Conservation (phyloP, 345 rosid genomes). For the Firmiana major region DNA sequence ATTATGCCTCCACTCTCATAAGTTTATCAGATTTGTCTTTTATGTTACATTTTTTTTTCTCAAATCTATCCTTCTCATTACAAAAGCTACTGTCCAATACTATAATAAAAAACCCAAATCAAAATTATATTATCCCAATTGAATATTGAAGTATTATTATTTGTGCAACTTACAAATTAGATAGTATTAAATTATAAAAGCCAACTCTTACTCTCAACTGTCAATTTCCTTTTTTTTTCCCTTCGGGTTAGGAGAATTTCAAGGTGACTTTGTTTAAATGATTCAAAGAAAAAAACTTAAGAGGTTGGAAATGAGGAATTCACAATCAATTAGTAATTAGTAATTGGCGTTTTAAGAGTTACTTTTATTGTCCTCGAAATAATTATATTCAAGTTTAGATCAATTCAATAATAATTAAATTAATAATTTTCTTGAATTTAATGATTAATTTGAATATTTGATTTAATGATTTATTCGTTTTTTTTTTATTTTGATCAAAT, state of each 20-base stretch:
- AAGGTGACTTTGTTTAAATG: no score
- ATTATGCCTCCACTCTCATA: not conserved
- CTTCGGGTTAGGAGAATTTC: not conserved
- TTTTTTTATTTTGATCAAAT: no score
- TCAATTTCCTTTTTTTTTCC: not conserved
- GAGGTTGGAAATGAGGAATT: no score
- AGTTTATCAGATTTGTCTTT: not conserved
- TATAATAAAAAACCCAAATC: not conserved
- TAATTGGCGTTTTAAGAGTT: no score
- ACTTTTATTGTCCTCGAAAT: no score
- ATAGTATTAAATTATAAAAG: not conserved
- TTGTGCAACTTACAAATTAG: not conserved
- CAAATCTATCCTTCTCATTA: not conserved
- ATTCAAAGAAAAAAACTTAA: no score
- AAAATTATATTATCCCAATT: not conserved
- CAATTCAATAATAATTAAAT: no score
- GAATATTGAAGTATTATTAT: not conserved
- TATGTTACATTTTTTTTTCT: not conserved
- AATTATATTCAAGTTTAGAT: no score
- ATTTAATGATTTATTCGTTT: no score
- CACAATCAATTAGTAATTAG: no score
- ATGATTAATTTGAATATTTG: no score
- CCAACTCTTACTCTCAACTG: not conserved
- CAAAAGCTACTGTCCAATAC: not conserved
- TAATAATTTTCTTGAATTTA: no score